Percentiles rank a stretch among this genome's conserved stretches.
phyloP scores from a whole-genome alignment of 352 stramenopile species.

The Aphanomyces cochlioides region DNA sequence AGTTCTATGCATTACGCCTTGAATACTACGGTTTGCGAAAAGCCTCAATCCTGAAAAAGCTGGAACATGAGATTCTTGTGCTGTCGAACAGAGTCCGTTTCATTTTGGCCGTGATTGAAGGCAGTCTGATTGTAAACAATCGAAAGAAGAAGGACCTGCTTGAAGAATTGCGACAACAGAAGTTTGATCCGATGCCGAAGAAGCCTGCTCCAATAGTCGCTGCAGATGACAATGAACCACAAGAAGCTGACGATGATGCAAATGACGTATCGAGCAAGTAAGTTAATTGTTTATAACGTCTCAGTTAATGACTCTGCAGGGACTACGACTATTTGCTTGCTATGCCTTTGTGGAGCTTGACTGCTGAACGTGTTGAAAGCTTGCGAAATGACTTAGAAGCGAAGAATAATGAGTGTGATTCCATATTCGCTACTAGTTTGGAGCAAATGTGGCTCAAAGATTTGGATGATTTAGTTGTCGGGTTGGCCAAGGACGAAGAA shows the following conservation, averaged over 20 bases:
- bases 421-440: conserved; percentile 75
- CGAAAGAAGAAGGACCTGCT: conserved; percentile 92
- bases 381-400: conserved; percentile 85
- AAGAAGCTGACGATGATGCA: conserved; percentile 46
- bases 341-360: conserved; percentile 93
- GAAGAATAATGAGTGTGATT: conserved; percentile 78
- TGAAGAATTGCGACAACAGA: conserved; percentile 75
- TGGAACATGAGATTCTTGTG: conserved; percentile 87
- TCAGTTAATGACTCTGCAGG: conserved; percentile 28
- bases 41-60: conserved; percentile 72
- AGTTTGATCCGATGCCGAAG: conserved; percentile 86
- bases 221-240: conserved; percentile 44
- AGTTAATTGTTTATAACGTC: not conserved
- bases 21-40: conserved; percentile 94
- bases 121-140: conserved; percentile 91
- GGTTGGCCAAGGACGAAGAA: conserved; percentile 64
- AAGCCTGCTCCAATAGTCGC: conserved; percentile 43
- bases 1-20: conserved; percentile 91
- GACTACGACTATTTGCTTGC: conserved; percentile 95
- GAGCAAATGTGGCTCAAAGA: conserved; percentile 92
- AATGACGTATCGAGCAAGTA: conserved; percentile 29
- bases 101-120: conserved; percentile 90
- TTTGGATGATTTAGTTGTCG: conserved; percentile 84
- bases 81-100: conserved; percentile 95
- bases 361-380: conserved; percentile 89